These are phyloP conservation scores for Trypanosoma theileri DNA, from an alignment of 208 protist species.

Conservation along the genomic window DNA sequence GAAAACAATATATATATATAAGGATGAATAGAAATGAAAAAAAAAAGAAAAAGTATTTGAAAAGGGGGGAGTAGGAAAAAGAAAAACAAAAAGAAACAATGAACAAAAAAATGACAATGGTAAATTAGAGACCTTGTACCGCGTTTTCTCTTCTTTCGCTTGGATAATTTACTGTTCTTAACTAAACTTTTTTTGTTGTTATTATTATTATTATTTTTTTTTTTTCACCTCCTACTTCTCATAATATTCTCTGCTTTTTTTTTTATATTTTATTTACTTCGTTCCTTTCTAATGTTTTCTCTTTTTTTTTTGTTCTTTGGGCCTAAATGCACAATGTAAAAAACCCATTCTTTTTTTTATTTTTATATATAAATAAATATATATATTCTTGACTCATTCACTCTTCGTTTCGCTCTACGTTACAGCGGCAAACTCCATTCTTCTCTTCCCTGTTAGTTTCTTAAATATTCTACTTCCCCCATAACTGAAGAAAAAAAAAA, in stretches of 20 bases:
- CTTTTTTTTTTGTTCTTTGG: conserved; percentile 4
- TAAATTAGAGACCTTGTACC: background rate
- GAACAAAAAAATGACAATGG: background rate
- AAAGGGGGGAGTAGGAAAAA: background rate
- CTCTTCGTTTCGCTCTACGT: too few species aligned
- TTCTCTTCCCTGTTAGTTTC: background rate
- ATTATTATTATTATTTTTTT: conserved; percentile 12
- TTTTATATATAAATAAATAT: conserved; percentile 6
- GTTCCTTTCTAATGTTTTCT: conserved; percentile 2
- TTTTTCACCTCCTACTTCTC: conserved; percentile 1
- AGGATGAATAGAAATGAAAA: background rate
- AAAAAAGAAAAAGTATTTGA: background rate
- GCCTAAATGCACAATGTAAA: background rate
- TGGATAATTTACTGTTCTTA: too few species aligned
- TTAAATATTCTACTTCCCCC: too few species aligned
- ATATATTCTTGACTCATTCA: conserved; percentile 8
- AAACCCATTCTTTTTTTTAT: conserved; percentile 1
- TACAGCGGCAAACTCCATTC: background rate
- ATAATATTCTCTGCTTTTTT: background rate
- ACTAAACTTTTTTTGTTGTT: too few species aligned
- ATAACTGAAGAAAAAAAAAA: too few species aligned
- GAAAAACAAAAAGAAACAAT: background rate
- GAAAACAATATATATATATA: background rate
- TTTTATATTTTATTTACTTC: conserved; percentile 12
- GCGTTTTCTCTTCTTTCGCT: too few species aligned